These are phyloP conservation scores for Clonostachys byssicola DNA, from an alignment of 2,329 filamentous ascomycete genomes.

Conservation along the genomic window DNA sequence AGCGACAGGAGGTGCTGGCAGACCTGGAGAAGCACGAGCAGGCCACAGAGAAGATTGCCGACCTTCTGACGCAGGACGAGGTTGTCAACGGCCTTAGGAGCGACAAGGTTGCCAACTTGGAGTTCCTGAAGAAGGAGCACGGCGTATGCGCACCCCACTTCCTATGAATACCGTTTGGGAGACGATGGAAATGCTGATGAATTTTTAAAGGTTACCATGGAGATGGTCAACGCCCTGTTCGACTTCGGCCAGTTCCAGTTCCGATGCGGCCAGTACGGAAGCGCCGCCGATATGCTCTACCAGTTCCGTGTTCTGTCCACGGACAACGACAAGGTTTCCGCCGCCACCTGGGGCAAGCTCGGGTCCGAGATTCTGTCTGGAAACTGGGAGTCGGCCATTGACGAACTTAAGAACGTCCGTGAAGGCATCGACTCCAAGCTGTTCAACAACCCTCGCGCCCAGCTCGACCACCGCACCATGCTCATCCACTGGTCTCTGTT, in stretches of 20 bases:
- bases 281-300: conserved; percentile 89
- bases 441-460: conserved; percentile 92
- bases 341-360: conserved; percentile 96
- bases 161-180: conserved; percentile 1
- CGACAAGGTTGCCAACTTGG: conserved; percentile 98
- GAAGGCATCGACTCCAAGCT: conserved; percentile 91
- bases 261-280: conserved; percentile 89
- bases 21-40: conserved; percentile 80
- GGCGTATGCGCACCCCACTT: conserved; percentile 51
- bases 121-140: conserved; percentile 95
- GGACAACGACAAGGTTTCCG: conserved; percentile 95
- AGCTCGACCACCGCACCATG: conserved; percentile 95
- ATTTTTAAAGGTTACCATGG: conserved; percentile 65
- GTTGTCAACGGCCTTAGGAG: conserved; percentile 88
- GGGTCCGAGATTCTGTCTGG: conserved; percentile 92
- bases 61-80: conserved; percentile 80
- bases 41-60: conserved; percentile 83
- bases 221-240: conserved; percentile 95
- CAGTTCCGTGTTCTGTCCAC: conserved; percentile 97
- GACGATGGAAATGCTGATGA: conserved; percentile 4
- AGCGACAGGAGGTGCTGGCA: conserved; percentile 83
- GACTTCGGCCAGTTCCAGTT: conserved; percentile 98
- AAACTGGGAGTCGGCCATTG: conserved; percentile 91
- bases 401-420: conserved; percentile 86
- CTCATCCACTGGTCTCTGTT: conserved; percentile 98